A percentile compares a stretch with the other conserved stretches of the same genome.
Evolutionary conservation across 129 eudicot genomes (phyloP).

Genomic region (Pulicaria dysenterica): DNA sequence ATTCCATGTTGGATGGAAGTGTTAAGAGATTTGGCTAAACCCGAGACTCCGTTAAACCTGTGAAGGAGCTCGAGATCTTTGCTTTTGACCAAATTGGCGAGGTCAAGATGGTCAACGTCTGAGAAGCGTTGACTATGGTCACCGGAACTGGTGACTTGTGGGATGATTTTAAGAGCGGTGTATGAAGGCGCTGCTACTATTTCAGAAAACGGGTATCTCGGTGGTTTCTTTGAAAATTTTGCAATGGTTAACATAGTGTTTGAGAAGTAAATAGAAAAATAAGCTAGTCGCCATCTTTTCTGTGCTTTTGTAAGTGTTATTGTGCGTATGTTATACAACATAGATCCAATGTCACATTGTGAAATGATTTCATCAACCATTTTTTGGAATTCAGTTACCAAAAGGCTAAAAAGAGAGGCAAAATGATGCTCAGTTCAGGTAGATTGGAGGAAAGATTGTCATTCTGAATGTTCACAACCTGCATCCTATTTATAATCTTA

Average conservation of each 20-base stretch:
- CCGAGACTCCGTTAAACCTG: constrained; percentile 42
- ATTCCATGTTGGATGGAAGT: constrained; percentile 55
- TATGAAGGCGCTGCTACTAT: constrained; percentile 37
- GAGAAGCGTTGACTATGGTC: constrained; percentile 21
- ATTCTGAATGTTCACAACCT: not conserved
- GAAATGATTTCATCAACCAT: constrained; percentile 28
- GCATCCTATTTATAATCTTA: not conserved
- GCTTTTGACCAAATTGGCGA: constrained; percentile 51
- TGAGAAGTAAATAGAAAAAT: constrained; percentile 51
- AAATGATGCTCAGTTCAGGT: not conserved
- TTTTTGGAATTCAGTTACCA: not conserved
- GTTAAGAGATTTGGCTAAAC: constrained; percentile 48
- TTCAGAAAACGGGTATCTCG: constrained; percentile 13
- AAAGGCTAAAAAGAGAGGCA: not conserved
- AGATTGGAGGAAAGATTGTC: constrained; percentile 23
- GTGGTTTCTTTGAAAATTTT: constrained; percentile 29
- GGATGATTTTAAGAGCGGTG: constrained; percentile 44
- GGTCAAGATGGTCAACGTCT: constrained; percentile 42
- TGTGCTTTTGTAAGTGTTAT: constrained; percentile 51
- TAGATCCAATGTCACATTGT: constrained; percentile 26
- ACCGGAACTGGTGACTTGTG: not conserved
- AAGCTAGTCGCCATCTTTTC: constrained; percentile 72
- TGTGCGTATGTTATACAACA: constrained; percentile 48
- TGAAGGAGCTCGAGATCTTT: constrained; percentile 45
- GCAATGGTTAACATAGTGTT: constrained; percentile 46